These are phyloP conservation scores for Copromyces sp. DNA, from an alignment of 495 filamentous ascomycete genomes.

Conservation along the genomic window DNA sequence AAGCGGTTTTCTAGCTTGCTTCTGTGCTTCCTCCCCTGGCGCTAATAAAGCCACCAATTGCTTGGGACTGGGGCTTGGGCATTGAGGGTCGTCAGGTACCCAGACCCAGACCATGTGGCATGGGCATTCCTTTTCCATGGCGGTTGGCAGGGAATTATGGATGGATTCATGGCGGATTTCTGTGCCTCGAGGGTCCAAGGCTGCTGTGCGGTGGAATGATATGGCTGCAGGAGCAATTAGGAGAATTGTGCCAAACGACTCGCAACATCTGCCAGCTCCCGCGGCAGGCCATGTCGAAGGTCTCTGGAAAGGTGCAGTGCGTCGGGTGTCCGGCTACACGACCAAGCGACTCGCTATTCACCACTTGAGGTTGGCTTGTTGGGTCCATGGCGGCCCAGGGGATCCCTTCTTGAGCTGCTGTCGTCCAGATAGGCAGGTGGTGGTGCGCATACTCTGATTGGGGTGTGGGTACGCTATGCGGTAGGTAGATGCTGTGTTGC, in stretches of 20 bases:
- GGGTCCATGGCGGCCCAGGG: neutral
- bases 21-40: constrained; percentile 5
- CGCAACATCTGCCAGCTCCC: neutral
- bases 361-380: neutral
- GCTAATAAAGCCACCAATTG: neutral
- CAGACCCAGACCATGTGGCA: neutral
- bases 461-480: neutral
- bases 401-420: neutral
- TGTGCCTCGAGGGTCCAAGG: neutral
- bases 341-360: neutral
- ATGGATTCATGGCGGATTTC: neutral
- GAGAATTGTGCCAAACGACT: constrained; percentile 14
- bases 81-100: neutral
- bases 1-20: constrained; percentile 4
- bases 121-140: neutral
- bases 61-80: neutral
- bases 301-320: neutral
- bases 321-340: neutral
- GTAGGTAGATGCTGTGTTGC: constrained; percentile 3
- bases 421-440: neutral
- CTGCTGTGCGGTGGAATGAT: neutral
- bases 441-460: neutral
- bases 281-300: neutral
- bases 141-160: neutral
- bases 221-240: constrained; percentile 6